Evolutionary conservation across 2,329 filamentous ascomycete species (phyloP), one percentile per base, ranked within the genome.

Genomic region (Ceratocystis colombiana): DNA sequence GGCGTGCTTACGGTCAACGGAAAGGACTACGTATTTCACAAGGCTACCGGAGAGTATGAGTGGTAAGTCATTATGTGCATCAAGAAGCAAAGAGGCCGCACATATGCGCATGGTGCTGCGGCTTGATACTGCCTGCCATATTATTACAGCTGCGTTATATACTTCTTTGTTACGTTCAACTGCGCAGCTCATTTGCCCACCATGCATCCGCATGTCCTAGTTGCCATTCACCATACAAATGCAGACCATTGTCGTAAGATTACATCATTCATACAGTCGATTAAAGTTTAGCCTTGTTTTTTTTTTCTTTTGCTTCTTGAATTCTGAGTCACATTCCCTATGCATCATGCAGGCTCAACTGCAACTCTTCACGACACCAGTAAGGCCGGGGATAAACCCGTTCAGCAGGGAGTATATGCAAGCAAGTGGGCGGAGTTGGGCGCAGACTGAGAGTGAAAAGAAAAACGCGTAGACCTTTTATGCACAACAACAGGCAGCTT

Each of bases 21-120:
- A 71, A 96, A 90, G 77, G 94, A 99, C 76, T 96, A 96, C 73
- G 89, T 99, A 70, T 99, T 99, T 79, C 91, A 96, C 80, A 97
- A 97, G 78, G 94, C 92, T 28, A 91, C 88, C 59, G 94, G 94
- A 72, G 94, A 97, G 77, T 97, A 96, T 71, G 94, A 99, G 77
- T 99, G 94, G 94, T 99, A 84, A 77, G 25, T 12, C 33, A 28
- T 33, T 28, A 4, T 17, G 57, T 28, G 48, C n/a, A 53, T 15
- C 15, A 15, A 15, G 48, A 28, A 25, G 7, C 22, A 22, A 53
- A 15, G 20, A 41, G 37, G 37, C 37, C 3, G 37, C 37, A 41
- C 37, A 41, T 41, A 41, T 41, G 12, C 37, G 37, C 37, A 41
- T 12, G 37, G 10, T 41, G 37, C 20, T 53, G 25, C 48, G 48